Conservation (phyloP, 2,329 filamentous ascomycete species). For the Seiridium cupressi region DNA sequence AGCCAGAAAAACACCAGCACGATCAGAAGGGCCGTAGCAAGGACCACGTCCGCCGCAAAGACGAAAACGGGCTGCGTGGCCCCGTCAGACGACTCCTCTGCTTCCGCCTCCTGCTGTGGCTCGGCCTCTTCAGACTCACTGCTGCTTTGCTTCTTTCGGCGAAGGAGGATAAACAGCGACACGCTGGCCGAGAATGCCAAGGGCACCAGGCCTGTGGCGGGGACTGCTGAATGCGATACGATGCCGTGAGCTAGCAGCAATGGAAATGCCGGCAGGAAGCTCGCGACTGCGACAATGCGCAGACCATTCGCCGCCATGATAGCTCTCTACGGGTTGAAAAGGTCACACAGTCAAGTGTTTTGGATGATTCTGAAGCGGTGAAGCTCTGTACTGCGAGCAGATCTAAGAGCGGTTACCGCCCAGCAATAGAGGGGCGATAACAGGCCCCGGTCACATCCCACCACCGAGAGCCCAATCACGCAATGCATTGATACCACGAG, state of each 20-base stretch:
- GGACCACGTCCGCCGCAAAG: conserved; percentile 34
- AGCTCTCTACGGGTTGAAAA: too few species aligned
- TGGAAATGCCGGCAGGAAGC: conserved; percentile 37
- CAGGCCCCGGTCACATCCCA: not conserved
- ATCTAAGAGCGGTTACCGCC: not conserved
- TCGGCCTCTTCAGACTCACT: conserved; percentile 9
- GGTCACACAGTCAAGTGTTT: too few species aligned
- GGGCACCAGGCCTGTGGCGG: conserved; percentile 38
- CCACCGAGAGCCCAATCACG: not conserved
- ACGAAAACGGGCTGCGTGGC: conserved; percentile 30
- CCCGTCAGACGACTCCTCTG: not conserved
- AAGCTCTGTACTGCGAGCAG: not conserved
- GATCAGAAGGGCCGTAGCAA: conserved; percentile 34
- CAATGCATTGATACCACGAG: not conserved
- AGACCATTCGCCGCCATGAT: conserved; percentile 11
- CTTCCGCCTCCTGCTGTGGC: conserved; percentile 7
- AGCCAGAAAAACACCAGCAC: conserved; percentile 41
- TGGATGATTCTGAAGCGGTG: not conserved
- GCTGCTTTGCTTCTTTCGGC: conserved; percentile 6
- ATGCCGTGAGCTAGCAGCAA: conserved; percentile 37
- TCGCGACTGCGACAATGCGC: conserved; percentile 32
- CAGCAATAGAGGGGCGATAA: conserved; percentile 1
- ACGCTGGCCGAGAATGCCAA: conserved; percentile 32
- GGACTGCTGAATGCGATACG: conserved; percentile 30
- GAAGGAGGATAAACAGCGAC: conserved; percentile 22